A percentile compares a stretch with the other conserved stretches of the same genome.
These are phyloP conservation scores for Diplotaxis tenuifolia DNA, from an alignment of 345 rosid species.

Conservation along the genomic window DNA sequence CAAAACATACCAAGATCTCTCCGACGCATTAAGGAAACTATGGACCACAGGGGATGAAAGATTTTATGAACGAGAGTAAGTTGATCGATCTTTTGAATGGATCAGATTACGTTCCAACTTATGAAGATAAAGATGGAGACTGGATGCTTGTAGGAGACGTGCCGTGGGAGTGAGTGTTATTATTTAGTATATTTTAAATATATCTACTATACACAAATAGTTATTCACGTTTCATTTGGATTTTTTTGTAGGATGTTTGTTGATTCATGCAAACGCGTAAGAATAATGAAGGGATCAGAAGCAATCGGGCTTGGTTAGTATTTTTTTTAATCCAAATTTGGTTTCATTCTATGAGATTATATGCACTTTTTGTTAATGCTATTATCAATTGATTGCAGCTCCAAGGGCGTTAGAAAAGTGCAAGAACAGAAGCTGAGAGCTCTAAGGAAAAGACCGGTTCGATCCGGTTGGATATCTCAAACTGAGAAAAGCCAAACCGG, in stretches of 20 bases:
- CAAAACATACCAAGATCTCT: constrained; percentile 69
- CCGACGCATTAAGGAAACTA: constrained; percentile 68
- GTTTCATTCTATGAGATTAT: neutral
- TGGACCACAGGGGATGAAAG: constrained; percentile 74
- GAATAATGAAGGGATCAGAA: constrained; percentile 81
- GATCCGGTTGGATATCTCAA: constrained; percentile 31
- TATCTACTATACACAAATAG: neutral
- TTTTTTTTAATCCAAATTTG: neutral
- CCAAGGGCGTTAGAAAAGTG: constrained; percentile 75
- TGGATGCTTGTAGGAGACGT: constrained; percentile 97
- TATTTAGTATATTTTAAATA: too few species aligned
- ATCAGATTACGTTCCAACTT: constrained; percentile 78
- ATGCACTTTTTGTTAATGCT: neutral
- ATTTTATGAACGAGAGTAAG: constrained; percentile 82
- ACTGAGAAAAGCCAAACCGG: constrained; percentile 44
- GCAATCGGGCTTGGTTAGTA: constrained; percentile 84
- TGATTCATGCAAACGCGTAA: constrained; percentile 67
- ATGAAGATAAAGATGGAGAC: constrained; percentile 87
- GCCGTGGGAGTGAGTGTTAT: constrained; percentile 77
- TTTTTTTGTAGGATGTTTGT: constrained; percentile 59
- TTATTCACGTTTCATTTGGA: neutral
- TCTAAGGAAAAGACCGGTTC: constrained; percentile 15
- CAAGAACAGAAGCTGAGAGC: constrained; percentile 73
- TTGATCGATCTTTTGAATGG: constrained; percentile 71
- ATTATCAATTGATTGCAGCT: constrained; percentile 42